A percentile compares a stretch with the other conserved stretches of the same genome.
Evolutionary conservation across 2,329 filamentous ascomycete genomes (phyloP).

Genomic region (Cercospora sp.): DNA sequence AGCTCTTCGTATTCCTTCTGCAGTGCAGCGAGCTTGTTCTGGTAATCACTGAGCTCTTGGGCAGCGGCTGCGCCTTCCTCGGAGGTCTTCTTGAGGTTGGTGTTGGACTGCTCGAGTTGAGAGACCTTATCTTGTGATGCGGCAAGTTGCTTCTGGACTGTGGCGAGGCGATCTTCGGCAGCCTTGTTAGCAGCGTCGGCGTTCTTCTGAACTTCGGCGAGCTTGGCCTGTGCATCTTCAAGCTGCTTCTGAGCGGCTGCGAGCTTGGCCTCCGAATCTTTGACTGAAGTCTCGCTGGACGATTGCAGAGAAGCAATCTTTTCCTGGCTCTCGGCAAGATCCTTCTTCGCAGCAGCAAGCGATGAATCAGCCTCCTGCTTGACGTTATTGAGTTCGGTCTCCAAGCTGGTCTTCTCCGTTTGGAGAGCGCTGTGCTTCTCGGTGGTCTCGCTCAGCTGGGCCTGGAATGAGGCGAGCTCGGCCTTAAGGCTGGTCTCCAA

Average conservation of each 20-base stretch:
- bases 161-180: conserved; percentile 14
- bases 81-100: conserved; percentile 24
- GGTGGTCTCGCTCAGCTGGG: conserved; percentile 15
- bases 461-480: conserved; percentile 21
- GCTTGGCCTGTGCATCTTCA: conserved; percentile 22
- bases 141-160: conserved; percentile 21
- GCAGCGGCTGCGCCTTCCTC: conserved; percentile 19
- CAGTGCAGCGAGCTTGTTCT: conserved; percentile 21
- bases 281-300: conserved; percentile 18
- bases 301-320: conserved; percentile 16
- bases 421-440: conserved; percentile 18
- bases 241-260: conserved; percentile 21
- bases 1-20: conserved; percentile 26
- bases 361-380: conserved; percentile 20
- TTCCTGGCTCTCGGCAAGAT: conserved; percentile 19
- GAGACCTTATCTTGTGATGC: conserved; percentile 23
- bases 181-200: conserved; percentile 16
- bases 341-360: conserved; percentile 20
- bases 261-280: conserved; percentile 20
- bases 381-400: conserved; percentile 17
- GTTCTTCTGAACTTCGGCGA: conserved; percentile 15
- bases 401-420: conserved; percentile 14
- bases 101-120: conserved; percentile 20
- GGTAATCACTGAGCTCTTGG: conserved; percentile 21
- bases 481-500: conserved; percentile 19